Evolutionary conservation across 1,139 yeast species (phyloP), one percentile per base, ranked within the genome.

Genomic region (Wickerhamomyces sp.): DNA sequence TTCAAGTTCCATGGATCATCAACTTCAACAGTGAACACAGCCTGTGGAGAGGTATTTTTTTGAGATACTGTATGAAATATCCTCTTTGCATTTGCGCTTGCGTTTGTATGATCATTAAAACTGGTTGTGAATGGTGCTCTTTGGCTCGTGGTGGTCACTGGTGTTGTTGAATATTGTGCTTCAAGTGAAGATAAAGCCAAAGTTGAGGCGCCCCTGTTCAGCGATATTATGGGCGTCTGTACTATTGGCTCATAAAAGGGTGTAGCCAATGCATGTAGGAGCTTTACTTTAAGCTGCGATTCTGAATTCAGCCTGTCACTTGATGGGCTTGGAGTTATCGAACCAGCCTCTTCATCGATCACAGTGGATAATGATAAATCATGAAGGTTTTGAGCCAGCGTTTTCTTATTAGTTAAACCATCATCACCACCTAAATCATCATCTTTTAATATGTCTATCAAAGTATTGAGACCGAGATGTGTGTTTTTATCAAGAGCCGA

Each of bases 1-100:
- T 78, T 77, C 34, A 90, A 76, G 17, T 70, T 63, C 88, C 94
- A 90, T 0, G 97, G 97, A 36, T 75, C 71, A n/a, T 74, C 77
- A 16, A 75, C 66, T 12, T 78, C 80, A 31, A 94, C 86, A 0
- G 96, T 88, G 59, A 90, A 83, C 5, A 89, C 83, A 0, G 95
- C 92, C 56, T 82, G 88, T 30, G 90, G 89, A 3, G 81, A 69
- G 1, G 80, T 68, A 43, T 79, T 81, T 51, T 81, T 83, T 7
- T 81, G 81, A 6, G 84, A 70, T 1, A 83, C 72, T 1, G 76
- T 64, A 54, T 81, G 89, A 55, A 79, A 76, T 10, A 61, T 54
- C 31, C 65, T 49, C 31, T 51, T 27, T 7, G 27, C 6, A 24
- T 24, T 57, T 35, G 46, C 51, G 31, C 44, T 41, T 26, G 43